phyloP scores from a whole-genome alignment of 108 stramenopile genomes.

The Fragilaria crotonensis region DNA sequence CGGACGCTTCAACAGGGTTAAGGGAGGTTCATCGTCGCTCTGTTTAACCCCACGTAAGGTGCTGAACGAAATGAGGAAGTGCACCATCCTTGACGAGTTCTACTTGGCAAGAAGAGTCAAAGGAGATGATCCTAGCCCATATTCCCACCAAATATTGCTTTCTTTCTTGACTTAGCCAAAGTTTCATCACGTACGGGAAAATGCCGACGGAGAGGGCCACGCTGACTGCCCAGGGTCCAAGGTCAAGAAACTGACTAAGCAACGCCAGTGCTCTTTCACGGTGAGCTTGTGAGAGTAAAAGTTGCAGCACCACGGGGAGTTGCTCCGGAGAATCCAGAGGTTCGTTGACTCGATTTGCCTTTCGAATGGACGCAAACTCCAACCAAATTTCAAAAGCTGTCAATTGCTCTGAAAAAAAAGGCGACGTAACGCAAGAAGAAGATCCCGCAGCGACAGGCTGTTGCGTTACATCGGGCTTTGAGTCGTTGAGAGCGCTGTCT shows the following conservation, averaged over 20 bases:
- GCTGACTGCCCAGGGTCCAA: conserved; percentile 94
- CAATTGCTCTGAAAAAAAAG: conserved; percentile 95
- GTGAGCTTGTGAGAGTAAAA: conserved; percentile 85
- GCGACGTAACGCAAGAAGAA: conserved; percentile 37
- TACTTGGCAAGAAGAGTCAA: conserved; percentile 85
- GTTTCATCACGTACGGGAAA: conserved; percentile 95
- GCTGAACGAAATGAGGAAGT: conserved; percentile 78
- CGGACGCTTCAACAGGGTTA: conserved; percentile 33
- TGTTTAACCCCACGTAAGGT: conserved; percentile 49
- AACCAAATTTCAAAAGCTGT: conserved; percentile 98
- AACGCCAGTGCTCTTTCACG: conserved; percentile 86
- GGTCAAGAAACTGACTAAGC: conserved; percentile 81
- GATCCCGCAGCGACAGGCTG: not conserved
- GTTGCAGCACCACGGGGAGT: conserved; percentile 96
- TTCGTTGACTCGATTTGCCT: conserved; percentile 8
- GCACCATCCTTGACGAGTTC: conserved; percentile 91
- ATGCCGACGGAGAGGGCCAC: conserved; percentile 91
- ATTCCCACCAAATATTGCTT: conserved; percentile 88
- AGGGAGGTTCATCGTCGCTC: conserved; percentile 7
- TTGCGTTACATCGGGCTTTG: not conserved
- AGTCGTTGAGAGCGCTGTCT: not conserved
- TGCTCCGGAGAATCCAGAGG: conserved; percentile 79
- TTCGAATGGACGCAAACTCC: conserved; percentile 67
- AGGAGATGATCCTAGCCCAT: conserved; percentile 90
- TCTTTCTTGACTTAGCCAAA: conserved; percentile 89